These are phyloP conservation scores for Penicillium egyptiacum DNA, from an alignment of 495 filamentous ascomycete species.

Conservation along the genomic window DNA sequence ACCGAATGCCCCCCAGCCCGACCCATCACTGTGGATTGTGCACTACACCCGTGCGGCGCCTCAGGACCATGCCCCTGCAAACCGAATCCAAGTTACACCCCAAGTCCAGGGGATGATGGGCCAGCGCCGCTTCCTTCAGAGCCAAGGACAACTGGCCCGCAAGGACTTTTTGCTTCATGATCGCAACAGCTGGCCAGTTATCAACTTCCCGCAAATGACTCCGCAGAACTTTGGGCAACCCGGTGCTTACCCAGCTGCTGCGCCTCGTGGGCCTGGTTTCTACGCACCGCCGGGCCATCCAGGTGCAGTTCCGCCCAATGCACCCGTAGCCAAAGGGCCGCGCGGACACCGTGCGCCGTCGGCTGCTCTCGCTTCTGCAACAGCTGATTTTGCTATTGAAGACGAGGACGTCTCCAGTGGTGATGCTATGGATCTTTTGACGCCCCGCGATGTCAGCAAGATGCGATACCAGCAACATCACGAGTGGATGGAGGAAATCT, in stretches of 20 bases:
- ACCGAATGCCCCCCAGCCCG: constrained; percentile 61
- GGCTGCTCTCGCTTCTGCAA: constrained; percentile 34
- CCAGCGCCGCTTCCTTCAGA: constrained; percentile 67
- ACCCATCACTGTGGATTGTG: constrained; percentile 88
- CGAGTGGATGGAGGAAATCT: constrained; percentile 98
- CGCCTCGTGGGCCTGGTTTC: constrained; percentile 39
- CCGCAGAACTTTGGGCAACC: constrained; percentile 41
- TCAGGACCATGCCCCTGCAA: constrained; percentile 65
- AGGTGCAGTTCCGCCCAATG: constrained; percentile 29
- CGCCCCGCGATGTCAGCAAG: constrained; percentile 81
- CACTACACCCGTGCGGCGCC: constrained; percentile 80
- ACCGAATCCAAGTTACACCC: constrained; percentile 58
- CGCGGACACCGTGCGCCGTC: constrained; percentile 43
- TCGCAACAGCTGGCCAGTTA: constrained; percentile 81
- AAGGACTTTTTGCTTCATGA: constrained; percentile 96
- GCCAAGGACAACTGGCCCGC: constrained; percentile 74
- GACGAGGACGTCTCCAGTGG: constrained; percentile 86
- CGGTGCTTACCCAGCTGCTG: constrained; percentile 32
- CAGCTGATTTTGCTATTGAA: constrained; percentile 62
- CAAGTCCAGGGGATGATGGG: constrained; percentile 60
- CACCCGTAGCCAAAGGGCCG: constrained; percentile 34
- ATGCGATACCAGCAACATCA: constrained; percentile 90
- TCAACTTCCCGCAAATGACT: constrained; percentile 63
- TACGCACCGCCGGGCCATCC: constrained; percentile 38
- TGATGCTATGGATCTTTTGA: constrained; percentile 84